Base-by-base conservation (phyloP, 495 filamentous ascomycete species). In the Penicillium paxilli region DNA sequence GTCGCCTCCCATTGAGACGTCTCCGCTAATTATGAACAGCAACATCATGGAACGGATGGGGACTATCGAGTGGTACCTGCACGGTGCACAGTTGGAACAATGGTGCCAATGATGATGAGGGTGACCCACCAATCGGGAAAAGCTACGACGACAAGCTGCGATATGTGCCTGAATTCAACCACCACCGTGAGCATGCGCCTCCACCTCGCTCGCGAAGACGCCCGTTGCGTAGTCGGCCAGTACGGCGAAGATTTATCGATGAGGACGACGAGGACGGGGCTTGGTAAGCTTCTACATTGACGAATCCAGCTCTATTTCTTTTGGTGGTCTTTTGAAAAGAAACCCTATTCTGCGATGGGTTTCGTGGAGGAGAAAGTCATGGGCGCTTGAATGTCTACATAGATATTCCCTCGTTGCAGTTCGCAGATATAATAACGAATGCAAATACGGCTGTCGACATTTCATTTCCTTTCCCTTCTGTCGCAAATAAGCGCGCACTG, bases 11-110 rank as follows among this genome's bases (percentile, higher is more conserved):
- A 19, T 40, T n/a, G 8, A 40, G 16, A 40, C 8, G n/a, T 0
- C 3, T 23, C 23, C 23, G 20, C 40, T 42, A 23, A 16, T 26
- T 20, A 9, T 49, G 47, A 33, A 40, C 53, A 91, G 90, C 90
- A 50, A 92, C 90, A 14, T 83, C 86, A 2, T 89, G 89, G 87
- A 90, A 90, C 55, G 88, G 89, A 25, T 87, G 80, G 71, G 85
- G 81, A 30, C 76, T 83, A 62, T 77, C 83, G 9, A 75, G 76
- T 1, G 90, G 90, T 5, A 92, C 90, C 1, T 89, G 87, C 50
- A 88, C 87, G 0, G 56, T 90, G 44, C 90, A 95, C 67, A 80
- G 81, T 12, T 95, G 84, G 82, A 90, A 90, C 45, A 86, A 87
- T 40, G 80, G 78, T 28, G 70, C 78, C 12, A 74, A 77, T 0